These are phyloP conservation scores for Sarocladium brachiariae DNA, from an alignment of 2,329 filamentous ascomycete genomes.

Conservation along the genomic window DNA sequence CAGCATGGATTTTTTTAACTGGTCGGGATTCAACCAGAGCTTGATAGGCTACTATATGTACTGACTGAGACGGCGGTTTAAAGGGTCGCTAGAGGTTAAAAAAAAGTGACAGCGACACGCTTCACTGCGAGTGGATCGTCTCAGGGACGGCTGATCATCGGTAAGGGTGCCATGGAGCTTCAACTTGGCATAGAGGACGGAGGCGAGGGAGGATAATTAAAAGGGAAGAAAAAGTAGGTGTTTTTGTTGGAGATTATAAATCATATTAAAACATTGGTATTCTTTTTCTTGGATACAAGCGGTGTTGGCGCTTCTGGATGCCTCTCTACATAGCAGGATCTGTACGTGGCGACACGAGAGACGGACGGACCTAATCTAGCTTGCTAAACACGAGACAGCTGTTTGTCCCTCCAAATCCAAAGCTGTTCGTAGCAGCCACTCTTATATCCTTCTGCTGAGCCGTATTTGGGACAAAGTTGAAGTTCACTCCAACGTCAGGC, in stretches of 20 bases:
- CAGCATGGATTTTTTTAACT: constrained; percentile 17
- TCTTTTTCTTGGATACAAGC: no score
- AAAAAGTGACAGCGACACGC: neutral
- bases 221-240: no score
- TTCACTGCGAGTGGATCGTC: no score
- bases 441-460: constrained; percentile 65
- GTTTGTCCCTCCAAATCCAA: constrained; percentile 96
- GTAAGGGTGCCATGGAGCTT: neutral
- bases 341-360: no score
- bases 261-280: no score
- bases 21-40: neutral
- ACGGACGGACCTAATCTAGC: constrained; percentile 10
- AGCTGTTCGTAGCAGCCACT: constrained; percentile 86
- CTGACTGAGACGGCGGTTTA: no score
- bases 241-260: no score
- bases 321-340: no score
- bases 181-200: no score
- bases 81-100: neutral
- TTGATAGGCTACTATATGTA: neutral
- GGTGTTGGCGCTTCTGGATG: no score
- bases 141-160: neutral
- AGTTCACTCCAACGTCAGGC: constrained; percentile 60
- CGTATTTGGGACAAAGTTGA: constrained; percentile 74
- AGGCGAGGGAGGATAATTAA: no score
- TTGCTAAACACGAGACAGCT: constrained; percentile 72